Evolutionary conservation across 192 early-diverging fungal genomes (phyloP), one percentile per base, ranked within the genome.

Genomic region (Podila minutissima): DNA sequence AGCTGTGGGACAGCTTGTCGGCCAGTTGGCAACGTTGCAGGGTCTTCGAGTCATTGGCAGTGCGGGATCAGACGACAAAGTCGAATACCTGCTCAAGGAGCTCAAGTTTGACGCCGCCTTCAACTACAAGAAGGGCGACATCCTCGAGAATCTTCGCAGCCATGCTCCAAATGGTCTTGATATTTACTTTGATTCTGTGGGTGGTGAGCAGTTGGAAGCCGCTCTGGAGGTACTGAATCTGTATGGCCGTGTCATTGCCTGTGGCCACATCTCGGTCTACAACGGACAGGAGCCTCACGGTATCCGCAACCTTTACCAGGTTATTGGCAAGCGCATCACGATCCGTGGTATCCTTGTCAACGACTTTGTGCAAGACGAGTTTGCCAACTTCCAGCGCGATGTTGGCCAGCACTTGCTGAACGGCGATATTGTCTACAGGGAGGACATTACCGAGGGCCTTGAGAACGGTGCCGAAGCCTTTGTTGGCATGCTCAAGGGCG

Each of bases 111-210:
- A 97, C 82, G 93, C 83, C 11, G 96, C 87, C 19, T 93, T 97
- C 86, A 97, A 97, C 87, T 97, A 97, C 91, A 96, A 95, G 78
- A 94, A 86, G 4, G 86, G 83, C 10, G 86, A 85, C 22, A 91
- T 97, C 67, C 93, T 81, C 51, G 67, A 72, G 9, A 85, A 20
- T 86, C 94, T 55, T 75, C 64, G 46, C 57, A 90, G 75, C 69
- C 75, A 10, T 87, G 87, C 49, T 92, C 94, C 67, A 26, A 83
- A 93, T n/a, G 95, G 95, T 29, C 88, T 95, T 61, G 93, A 97
- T 72, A 89, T 96, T n/a, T 96, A 95, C 83, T 96, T 91, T 86
- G 94, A 96, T 63, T 93, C 94, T 59, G 93, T 95, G 13, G 96
- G 94, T 58, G 96, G 95, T 41, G 91, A 93, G 79, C 88, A 88